Percentiles rank a stretch among this genome's conserved stretches.
Evolutionary conservation across 495 filamentous ascomycete genomes (phyloP).

Genomic region (Aspergillus nanangensis): DNA sequence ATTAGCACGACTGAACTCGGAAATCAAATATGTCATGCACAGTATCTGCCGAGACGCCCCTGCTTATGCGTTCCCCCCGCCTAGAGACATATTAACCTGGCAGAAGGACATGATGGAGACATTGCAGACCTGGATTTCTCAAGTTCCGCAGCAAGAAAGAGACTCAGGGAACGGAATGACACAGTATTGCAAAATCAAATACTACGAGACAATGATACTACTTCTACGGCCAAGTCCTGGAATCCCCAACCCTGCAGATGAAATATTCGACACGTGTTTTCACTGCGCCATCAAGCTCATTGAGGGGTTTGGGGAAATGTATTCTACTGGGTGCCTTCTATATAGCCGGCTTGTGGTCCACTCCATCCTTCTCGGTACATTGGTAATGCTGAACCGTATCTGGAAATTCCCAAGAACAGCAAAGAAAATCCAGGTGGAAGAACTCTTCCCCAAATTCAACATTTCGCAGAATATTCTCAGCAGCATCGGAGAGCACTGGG

Average conservation of each 20-base stretch:
- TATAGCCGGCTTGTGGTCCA: constrained; percentile 40
- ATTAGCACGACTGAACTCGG: constrained; percentile 38
- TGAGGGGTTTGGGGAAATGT: constrained; percentile 29
- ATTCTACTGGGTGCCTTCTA: constrained; percentile 26
- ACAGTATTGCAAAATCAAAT: constrained; percentile 31
- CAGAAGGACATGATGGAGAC: constrained; percentile 32
- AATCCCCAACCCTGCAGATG: constrained; percentile 35
- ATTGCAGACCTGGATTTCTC: constrained; percentile 26
- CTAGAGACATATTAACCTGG: constrained; percentile 36
- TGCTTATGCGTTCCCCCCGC: constrained; percentile 34
- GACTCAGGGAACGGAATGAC: constrained; percentile 17
- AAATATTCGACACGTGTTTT: constrained; percentile 29
- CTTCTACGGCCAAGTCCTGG: constrained; percentile 38
- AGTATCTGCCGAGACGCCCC: constrained; percentile 35
- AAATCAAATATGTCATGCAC: constrained; percentile 47
- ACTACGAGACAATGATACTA: constrained; percentile 41
- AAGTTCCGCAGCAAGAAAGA: constrained; percentile 20
- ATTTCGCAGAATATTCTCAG: constrained; percentile 39
- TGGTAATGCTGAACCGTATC: constrained; percentile 40
- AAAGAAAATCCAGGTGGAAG: constrained; percentile 31
- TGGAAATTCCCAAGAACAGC: constrained; percentile 33
- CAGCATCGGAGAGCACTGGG: constrained; percentile 44
- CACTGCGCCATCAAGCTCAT: constrained; percentile 32
- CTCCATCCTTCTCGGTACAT: constrained; percentile 34
- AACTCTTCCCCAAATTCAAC: constrained; percentile 31